Evolutionary conservation across 306 rosid genomes (phyloP).

Genomic region (Malus fusca): DNA sequence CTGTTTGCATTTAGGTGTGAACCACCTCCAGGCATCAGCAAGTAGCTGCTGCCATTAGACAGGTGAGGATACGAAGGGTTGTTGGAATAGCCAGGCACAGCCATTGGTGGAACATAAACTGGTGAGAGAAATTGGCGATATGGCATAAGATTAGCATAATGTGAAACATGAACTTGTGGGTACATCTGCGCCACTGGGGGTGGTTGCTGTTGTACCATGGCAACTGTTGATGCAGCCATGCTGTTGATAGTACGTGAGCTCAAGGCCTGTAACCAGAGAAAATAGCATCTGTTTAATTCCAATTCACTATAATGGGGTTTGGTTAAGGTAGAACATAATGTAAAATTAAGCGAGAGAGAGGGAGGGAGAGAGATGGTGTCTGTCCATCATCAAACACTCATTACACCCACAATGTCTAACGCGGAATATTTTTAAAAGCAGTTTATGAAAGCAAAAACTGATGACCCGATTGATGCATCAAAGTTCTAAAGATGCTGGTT

Average conservation of each 20-base stretch:
- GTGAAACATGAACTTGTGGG: constrained; percentile 92
- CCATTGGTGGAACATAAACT: constrained; percentile 94
- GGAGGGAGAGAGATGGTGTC: too few species aligned
- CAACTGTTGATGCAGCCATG: constrained; percentile 57
- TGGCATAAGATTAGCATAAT: constrained; percentile 84
- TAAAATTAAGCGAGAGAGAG: too few species aligned
- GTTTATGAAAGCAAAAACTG: too few species aligned
- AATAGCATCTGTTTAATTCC: constrained; percentile 1
- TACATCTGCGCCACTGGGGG: constrained; percentile 87
- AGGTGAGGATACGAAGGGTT: constrained; percentile 88
- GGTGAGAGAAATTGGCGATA: constrained; percentile 87
- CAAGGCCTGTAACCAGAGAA: constrained; percentile 44
- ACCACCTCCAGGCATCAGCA: constrained; percentile 93
- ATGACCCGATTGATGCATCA: too few species aligned
- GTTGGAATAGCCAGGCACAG: constrained; percentile 85
- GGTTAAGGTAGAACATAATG: not conserved
- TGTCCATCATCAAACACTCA: too few species aligned
- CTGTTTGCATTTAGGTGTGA: constrained; percentile 79
- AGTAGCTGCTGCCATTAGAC: constrained; percentile 70
- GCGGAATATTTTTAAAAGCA: too few species aligned
- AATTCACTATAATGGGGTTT: not conserved
- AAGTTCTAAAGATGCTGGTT: not conserved
- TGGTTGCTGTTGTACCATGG: constrained; percentile 78
- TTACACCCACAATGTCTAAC: too few species aligned
- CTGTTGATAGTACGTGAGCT: constrained; percentile 46